Evolutionary conservation across 805 yeast species (phyloP).

Genomic region (Soucietia sequanensis): DNA sequence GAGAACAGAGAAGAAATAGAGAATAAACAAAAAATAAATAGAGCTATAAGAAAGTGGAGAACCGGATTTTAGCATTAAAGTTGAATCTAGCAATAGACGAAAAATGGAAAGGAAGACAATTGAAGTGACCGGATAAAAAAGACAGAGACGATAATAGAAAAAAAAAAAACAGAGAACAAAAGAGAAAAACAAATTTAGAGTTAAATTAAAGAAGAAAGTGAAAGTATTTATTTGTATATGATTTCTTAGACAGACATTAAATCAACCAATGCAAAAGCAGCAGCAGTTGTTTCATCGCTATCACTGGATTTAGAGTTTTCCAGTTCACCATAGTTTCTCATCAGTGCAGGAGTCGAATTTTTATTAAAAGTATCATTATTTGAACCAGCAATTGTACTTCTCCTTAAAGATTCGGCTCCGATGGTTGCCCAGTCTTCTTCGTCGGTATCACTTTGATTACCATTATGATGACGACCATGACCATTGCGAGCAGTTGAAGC

Average conservation of each 20-base stretch:
- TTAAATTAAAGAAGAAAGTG: neutral
- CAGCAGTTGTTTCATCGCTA: constrained; percentile 50
- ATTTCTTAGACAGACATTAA: constrained; percentile 35
- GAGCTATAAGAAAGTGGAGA: too few relatives aligned
- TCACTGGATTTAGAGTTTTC: constrained; percentile 4
- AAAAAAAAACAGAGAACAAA: neutral
- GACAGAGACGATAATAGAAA: too few relatives aligned
- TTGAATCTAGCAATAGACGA: too few relatives aligned
- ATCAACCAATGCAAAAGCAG: constrained; percentile 62
- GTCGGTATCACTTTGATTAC: constrained; percentile 69
- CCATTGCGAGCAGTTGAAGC: constrained; percentile 1
- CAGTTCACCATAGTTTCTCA: constrained; percentile 4
- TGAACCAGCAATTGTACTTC: constrained; percentile 14
- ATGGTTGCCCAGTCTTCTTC: constrained; percentile 96
- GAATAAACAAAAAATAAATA: too few relatives aligned
- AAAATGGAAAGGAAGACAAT: too few relatives aligned
- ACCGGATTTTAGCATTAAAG: too few relatives aligned
- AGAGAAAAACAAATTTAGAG: neutral
- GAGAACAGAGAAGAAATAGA: too few relatives aligned
- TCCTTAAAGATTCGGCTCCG: constrained; percentile 71
- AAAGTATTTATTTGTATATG: too few relatives aligned
- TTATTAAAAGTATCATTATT: constrained; percentile 7
- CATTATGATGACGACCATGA: neutral
- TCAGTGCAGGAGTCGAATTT: constrained; percentile 8
- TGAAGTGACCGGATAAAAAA: too few relatives aligned